Evolutionary conservation across 2,329 filamentous ascomycete species (phyloP).

Genomic region (Pseudogymnoascus sp.): DNA sequence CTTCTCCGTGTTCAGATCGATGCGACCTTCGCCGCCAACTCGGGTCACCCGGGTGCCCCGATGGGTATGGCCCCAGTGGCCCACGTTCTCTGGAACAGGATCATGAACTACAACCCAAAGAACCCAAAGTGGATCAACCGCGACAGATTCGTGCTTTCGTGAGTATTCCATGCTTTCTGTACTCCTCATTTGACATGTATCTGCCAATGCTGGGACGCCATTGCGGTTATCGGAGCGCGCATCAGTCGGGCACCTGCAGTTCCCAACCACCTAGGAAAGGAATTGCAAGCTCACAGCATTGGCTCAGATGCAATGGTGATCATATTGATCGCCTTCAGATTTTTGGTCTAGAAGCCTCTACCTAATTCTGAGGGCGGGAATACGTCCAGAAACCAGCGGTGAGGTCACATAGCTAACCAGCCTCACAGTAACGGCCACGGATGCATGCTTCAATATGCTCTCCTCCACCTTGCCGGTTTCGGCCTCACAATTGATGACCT

Average conservation of each 20-base stretch:
- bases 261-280: background rate
- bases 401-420: constrained; percentile 14
- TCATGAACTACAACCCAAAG: constrained; percentile 99
- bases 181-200: constrained; percentile 3
- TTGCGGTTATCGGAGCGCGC: background rate
- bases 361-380: background rate
- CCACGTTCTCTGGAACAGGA: constrained; percentile 97
- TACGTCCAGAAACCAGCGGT: background rate
- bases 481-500: constrained; percentile 79
- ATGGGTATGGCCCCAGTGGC: constrained; percentile 65
- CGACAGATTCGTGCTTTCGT: constrained; percentile 98
- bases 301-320: background rate
- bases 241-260: background rate
- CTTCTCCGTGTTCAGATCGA: constrained; percentile 62
- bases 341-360: background rate
- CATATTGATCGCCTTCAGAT: background rate
- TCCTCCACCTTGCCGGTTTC: constrained; percentile 96
- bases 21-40: constrained; percentile 94
- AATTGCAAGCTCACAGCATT: constrained; percentile 6
- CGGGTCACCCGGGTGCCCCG: constrained; percentile 95
- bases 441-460: constrained; percentile 98
- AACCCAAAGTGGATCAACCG: constrained; percentile 96
- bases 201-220: background rate
- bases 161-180: constrained; percentile 40
- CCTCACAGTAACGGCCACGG: constrained; percentile 81